A percentile compares a stretch with the other conserved stretches of the same genome.
These are phyloP conservation scores for Fusarium dimerum DNA, from an alignment of 2,329 filamentous ascomycete genomes.

Conservation along the genomic window DNA sequence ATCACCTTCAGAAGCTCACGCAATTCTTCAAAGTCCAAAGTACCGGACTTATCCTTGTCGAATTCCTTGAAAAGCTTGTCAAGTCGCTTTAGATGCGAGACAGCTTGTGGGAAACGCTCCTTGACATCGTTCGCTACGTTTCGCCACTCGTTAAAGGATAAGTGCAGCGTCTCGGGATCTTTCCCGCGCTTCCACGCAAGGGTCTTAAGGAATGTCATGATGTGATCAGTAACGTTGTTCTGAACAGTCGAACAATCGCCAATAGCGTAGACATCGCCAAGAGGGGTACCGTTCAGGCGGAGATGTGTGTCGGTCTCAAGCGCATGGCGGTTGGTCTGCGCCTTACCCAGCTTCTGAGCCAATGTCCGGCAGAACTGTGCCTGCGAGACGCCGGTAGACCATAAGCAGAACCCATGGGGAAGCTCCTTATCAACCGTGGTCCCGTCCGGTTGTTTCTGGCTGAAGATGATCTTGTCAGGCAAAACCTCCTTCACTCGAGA, in stretches of 20 bases:
- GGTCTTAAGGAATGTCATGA: conserved; percentile 85
- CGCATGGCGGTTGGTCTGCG: conserved; percentile 85
- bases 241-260: conserved; percentile 96
- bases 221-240: conserved; percentile 92
- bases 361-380: conserved; percentile 77
- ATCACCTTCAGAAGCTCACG: conserved; percentile 87
- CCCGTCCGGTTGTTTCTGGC: conserved; percentile 75
- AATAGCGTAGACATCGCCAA: conserved; percentile 95
- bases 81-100: conserved; percentile 81
- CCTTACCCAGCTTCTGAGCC: conserved; percentile 71
- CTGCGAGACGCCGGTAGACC: conserved; percentile 94
- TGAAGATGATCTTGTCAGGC: conserved; percentile 83
- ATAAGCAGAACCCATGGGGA: conserved; percentile 93
- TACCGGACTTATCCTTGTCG: conserved; percentile 90
- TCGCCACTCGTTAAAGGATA: conserved; percentile 88
- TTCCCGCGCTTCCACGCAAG: conserved; percentile 90
- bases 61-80: conserved; percentile 91
- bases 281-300: conserved; percentile 80
- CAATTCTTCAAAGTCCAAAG: conserved; percentile 91
- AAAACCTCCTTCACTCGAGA: conserved; percentile 88
- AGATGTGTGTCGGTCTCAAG: conserved; percentile 94
- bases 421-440: conserved; percentile 84
- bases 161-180: conserved; percentile 83
- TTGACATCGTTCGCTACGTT: conserved; percentile 80
- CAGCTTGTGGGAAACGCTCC: conserved; percentile 87